Evolutionary conservation across 345 rosid genomes (phyloP), one percentile per base, ranked within the genome.

Genomic region (Pelargonium nanum): DNA sequence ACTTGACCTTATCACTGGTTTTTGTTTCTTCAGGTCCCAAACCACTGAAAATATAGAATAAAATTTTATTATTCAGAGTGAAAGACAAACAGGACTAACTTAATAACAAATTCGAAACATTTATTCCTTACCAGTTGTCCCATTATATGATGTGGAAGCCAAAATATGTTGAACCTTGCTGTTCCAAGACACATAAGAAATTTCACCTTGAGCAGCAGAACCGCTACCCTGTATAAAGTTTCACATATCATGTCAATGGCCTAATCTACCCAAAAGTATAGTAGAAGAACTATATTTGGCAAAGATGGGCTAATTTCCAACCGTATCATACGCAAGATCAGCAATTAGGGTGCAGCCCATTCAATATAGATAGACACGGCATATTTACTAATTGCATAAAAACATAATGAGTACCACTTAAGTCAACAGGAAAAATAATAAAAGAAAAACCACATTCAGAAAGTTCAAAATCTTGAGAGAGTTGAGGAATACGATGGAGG

Each of bases 21-120:
- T 94, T 77, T 90, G 97, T 83, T 85, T 94, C 85, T 84, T 90
- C 72, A 90, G 71, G 85, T 90, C 97, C 99, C 97, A 94, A 59
- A 94, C 87, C 61, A 86, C 99, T 94, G 86, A 58, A 68, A 64
- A 62, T 57, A 61, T 22, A 66, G 20, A 58, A 67, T 17, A 5
- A 69, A 24, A 24, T 16, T 23, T 53, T 65, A 23, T 2, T 6
- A 51, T 50, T 76, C 56, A 66, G 25, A 2, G 34, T 58, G 56
- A 30, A 64, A 25, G 19, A 54, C n/a, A 59, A 53, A 30, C 15
- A 30, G 19, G 62, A 69, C 22, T 53, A 28, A 53, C 7, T 22
- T 22, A 22, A 50, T 60, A 26, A 55, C 13, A 50, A 58, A 60
- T 24, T 25, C 24, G 24, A 23, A 26, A 45, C 20, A 44, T 48